phyloP scores from a whole-genome alignment of 768 basidiomycete species.

The Galerina sulciceps region DNA sequence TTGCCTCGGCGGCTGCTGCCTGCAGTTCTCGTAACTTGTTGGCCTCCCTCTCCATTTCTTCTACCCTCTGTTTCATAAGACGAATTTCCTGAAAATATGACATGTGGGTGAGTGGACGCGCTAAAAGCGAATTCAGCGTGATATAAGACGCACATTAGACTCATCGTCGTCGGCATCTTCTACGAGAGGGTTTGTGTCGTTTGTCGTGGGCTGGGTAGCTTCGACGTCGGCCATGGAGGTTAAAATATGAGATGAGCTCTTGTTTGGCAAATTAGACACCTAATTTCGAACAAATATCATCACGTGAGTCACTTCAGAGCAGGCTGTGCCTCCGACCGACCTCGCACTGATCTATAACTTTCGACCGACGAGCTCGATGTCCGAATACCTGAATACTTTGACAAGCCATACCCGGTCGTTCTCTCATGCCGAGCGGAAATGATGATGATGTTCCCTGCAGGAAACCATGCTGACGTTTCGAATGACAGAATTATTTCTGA shows the following conservation, averaged over 20 bases:
- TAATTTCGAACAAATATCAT: constrained; percentile 16
- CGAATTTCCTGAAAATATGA: constrained; percentile 69
- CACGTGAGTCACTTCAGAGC: constrained; percentile 21
- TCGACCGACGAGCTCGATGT: background rate
- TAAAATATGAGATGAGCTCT: constrained; percentile 11
- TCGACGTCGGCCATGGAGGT: constrained; percentile 57
- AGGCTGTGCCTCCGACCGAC: background rate
- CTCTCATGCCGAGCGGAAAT: too few relatives aligned
- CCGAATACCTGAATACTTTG: background rate
- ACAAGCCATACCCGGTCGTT: background rate
- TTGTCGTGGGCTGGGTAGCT: constrained; percentile 42
- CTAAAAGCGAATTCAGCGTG: constrained; percentile 1
- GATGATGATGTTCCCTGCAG: too few relatives aligned
- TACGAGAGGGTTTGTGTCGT: constrained; percentile 39
- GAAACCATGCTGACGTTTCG: too few relatives aligned
- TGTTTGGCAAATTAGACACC: constrained; percentile 16
- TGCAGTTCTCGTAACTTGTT: constrained; percentile 87
- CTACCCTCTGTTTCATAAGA: constrained; percentile 90
- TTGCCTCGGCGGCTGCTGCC: constrained; percentile 67
- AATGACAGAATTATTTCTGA: too few relatives aligned
- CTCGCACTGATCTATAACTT: background rate
- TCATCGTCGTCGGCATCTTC: constrained; percentile 71
- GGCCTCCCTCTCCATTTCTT: constrained; percentile 92
- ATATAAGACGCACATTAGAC: constrained; percentile 48
- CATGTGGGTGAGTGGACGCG: constrained; percentile 18